Base-by-base conservation (phyloP, 768 basidiomycete genomes). In the Lactarius vividus region DNA sequence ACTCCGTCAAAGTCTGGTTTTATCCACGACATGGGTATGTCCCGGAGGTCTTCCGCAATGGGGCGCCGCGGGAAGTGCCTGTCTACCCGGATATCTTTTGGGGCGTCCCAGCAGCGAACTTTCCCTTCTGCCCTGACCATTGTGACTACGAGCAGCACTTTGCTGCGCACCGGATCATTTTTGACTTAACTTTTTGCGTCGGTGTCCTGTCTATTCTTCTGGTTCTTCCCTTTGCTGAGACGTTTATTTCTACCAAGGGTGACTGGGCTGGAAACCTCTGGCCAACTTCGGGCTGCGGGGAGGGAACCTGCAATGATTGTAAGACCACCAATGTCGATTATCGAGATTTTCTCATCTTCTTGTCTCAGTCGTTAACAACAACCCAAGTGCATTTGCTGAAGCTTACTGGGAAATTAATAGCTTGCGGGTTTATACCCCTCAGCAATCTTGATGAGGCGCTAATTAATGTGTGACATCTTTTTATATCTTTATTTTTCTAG, bases 341-440 rank as follows among this genome's bases (percentile, higher is more conserved):
- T 33, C 4, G 16, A 40, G 40, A 40, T 42, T 33, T 23, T 28
- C 35, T 35, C 6, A 62, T 40, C n/a, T 23, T 39, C 49, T 18
- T 53, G 26, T 15, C 9, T 53, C 62, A 87, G 86, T 80, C 68
- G 88, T 89, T 31, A 74, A 84, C 72, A 81, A 84, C 65, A 81
- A 86, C 69, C 88, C 90, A 0, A 65, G 71, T 5, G 81, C 79
- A 18, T 91, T 90, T 75, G 46, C 66, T 13, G 78, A 88, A n/a
- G 87, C 89, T 1, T 90, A 86, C 74, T 92, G 88, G 88, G 84
- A 84, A 67, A 79, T 92, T 73, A 83, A 84, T 70, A 80, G 82
- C 16, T 74, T 91, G 39, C 79, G 81, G 35, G 79, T 88, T 18
- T 91, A 88, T 71, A 78, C 75, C 2, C 73, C 72, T 18, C 15